A percentile compares a stretch with the other conserved stretches of the same genome.
Conservation (phyloP, 163 green algal genomes). For the Trebouxiophyceae sp. region DNA sequence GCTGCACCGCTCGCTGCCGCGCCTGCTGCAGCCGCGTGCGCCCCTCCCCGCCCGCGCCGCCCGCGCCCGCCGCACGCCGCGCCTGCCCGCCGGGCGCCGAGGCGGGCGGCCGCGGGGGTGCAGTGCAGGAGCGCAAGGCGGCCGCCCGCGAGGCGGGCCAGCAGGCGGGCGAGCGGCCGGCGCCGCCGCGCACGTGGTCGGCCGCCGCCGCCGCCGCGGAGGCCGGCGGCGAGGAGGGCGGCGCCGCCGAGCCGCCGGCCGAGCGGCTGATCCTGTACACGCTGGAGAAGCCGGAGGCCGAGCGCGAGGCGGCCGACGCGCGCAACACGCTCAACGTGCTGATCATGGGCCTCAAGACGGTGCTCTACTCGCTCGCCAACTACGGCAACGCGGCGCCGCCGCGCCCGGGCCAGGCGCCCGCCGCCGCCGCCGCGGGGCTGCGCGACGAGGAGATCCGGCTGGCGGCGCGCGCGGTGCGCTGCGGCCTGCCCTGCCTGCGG, state of each 20-base stretch:
- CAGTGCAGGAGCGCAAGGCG: background rate
- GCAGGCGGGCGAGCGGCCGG: background rate
- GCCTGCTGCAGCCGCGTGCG: constrained; percentile 15
- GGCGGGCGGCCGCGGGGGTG: background rate
- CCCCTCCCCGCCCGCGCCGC: background rate
- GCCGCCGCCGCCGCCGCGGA: too few relatives aligned
- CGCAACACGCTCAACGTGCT: constrained; percentile 39
- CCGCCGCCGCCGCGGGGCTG: constrained; percentile 19
- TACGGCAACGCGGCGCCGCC: constrained; percentile 30
- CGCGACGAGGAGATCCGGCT: constrained; percentile 33
- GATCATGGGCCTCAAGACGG: constrained; percentile 58
- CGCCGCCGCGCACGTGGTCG: background rate
- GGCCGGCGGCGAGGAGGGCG: too few relatives aligned
- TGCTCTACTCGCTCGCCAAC: constrained; percentile 63
- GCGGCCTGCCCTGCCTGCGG: constrained; percentile 58
- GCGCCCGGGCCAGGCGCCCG: background rate
- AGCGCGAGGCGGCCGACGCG: constrained; percentile 11
- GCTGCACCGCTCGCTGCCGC: constrained; percentile 25
- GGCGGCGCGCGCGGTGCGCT: constrained; percentile 17
- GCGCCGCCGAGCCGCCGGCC: too few relatives aligned
- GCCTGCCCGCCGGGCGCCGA: background rate
- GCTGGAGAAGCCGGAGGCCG: background rate
- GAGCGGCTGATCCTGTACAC: background rate
- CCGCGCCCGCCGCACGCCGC: background rate
- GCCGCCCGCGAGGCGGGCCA: background rate